Base-by-base conservation (phyloP, 2,329 filamentous ascomycete genomes). In the Aspergillus ibericus region DNA sequence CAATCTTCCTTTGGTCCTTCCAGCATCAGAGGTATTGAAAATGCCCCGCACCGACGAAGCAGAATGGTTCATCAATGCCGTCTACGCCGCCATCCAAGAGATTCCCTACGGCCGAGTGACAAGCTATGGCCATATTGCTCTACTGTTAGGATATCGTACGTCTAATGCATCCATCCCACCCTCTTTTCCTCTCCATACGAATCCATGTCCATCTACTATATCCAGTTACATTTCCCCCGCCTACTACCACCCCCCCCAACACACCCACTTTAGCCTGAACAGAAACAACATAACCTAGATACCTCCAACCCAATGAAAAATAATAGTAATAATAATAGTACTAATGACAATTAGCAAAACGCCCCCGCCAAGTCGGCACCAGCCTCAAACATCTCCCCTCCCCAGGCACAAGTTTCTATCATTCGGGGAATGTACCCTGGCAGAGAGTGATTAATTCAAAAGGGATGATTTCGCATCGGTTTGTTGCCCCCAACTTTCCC, bases 361-460 rank as follows among this genome's bases (percentile, higher is more conserved):
- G 89, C 2, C 86, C 88, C 1, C 85, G 93, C 58, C 93, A 98
- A 77, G 93, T 98, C 6, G 93, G 93, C 54, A 82, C 95, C 48
- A 96, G 90, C 74, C 84, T 98, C 25, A 97, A 96, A 74, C 88
- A 96, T 72, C 85, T 98, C 12, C 85, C 92, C 1, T 61, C 84
- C 58, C 68, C 79, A 0, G 73, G 78, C 0, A 77, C 73, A 35
- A 73, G 77, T 54, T 74, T 78, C 58, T 96, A 89, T 77, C 88
- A 96, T 73, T 81, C 83, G 59, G 81, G 80, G 22, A 97, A 89
- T 64, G 93, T 98, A 3, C 93, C 93, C 0, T 98, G 93, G 93
- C 93, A 98, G 79, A 82, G 95, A 58, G 91, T 98, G 59, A 89
- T 98, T 72, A 96, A 93, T 74, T 80, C 91, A 13, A 93, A 90